Conservation (phyloP, 495 filamentous ascomycete species). For the Penicillium mononematosum region DNA sequence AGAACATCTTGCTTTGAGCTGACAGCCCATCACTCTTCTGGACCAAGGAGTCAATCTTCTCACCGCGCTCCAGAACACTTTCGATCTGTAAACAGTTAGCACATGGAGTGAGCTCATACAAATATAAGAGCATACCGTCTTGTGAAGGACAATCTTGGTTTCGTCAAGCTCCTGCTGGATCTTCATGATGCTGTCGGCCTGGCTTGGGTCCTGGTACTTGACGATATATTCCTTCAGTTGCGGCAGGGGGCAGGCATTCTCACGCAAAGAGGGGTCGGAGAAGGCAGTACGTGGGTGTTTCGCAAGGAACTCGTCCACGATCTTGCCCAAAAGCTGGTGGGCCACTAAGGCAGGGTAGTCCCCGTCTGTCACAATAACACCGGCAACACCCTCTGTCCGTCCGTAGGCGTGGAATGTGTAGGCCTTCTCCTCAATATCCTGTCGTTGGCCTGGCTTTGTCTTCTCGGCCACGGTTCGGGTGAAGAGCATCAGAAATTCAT, state of each 20-base stretch:
- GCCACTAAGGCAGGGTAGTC: slow-evolving; percentile 89
- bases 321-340: slow-evolving; percentile 89
- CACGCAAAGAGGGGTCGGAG: slow-evolving; percentile 46
- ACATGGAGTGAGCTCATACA: neutral
- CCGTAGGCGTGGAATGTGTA: slow-evolving; percentile 81
- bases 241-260: slow-evolving; percentile 55
- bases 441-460: slow-evolving; percentile 80
- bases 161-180: slow-evolving; percentile 97
- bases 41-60: slow-evolving; percentile 89
- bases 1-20: slow-evolving; percentile 94
- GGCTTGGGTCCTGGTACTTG: slow-evolving; percentile 84
- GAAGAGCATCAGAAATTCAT: slow-evolving; percentile 56
- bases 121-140: slow-evolving; percentile 54
- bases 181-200: slow-evolving; percentile 89
- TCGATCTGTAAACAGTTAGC: slow-evolving; percentile 54
- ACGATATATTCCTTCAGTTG: slow-evolving; percentile 75
- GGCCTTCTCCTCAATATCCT: slow-evolving; percentile 85
- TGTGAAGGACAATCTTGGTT: slow-evolving; percentile 96
- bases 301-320: slow-evolving; percentile 89
- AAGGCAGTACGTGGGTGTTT: slow-evolving; percentile 69
- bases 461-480: slow-evolving; percentile 70
- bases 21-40: slow-evolving; percentile 85
- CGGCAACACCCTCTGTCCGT: slow-evolving; percentile 81
- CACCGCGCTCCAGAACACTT: slow-evolving; percentile 74
- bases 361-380: slow-evolving; percentile 84